phyloP scores from a whole-genome alignment of 2,329 filamentous ascomycete genomes.

The Oidium heveae region DNA sequence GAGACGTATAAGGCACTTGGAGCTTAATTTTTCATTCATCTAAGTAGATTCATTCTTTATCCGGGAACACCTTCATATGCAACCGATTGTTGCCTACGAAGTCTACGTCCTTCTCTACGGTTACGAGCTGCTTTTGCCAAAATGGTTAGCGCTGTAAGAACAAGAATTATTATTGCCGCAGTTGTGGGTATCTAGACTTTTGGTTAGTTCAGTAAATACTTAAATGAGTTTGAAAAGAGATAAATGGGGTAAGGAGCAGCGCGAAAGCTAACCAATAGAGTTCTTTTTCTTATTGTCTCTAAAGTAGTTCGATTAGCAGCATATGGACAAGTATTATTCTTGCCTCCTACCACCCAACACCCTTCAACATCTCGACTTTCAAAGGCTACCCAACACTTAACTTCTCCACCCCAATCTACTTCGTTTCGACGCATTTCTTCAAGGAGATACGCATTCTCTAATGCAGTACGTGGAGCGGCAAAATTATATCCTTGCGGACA shows the following conservation, averaged over 20 bases:
- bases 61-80: conserved; percentile 44
- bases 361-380: conserved; percentile 28
- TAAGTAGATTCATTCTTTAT: background rate
- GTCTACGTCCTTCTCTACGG: conserved; percentile 25
- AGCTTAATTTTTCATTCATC: too few species aligned
- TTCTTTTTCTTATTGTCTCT: conserved; percentile 18
- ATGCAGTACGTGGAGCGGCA: conserved; percentile 29
- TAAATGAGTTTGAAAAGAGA: background rate
- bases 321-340: conserved; percentile 33
- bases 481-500: conserved; percentile 27
- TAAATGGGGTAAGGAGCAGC: background rate
- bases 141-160: conserved; percentile 32
- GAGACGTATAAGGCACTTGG: too few species aligned
- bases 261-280: conserved; percentile 17
- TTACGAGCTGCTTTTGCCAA: conserved; percentile 41
- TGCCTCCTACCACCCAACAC: conserved; percentile 34
- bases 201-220: background rate
- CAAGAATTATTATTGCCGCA: conserved; percentile 34
- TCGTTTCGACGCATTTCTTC: conserved; percentile 9
- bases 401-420: conserved; percentile 6
- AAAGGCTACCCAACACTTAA: conserved; percentile 29
- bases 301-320: conserved; percentile 12
- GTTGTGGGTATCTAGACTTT: conserved; percentile 28
- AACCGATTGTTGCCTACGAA: conserved; percentile 27
- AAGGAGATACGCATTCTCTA: conserved; percentile 34